These are phyloP conservation scores for Coemansia umbellata DNA, from an alignment of 192 early-diverging fungal genomes.

Conservation along the genomic window DNA sequence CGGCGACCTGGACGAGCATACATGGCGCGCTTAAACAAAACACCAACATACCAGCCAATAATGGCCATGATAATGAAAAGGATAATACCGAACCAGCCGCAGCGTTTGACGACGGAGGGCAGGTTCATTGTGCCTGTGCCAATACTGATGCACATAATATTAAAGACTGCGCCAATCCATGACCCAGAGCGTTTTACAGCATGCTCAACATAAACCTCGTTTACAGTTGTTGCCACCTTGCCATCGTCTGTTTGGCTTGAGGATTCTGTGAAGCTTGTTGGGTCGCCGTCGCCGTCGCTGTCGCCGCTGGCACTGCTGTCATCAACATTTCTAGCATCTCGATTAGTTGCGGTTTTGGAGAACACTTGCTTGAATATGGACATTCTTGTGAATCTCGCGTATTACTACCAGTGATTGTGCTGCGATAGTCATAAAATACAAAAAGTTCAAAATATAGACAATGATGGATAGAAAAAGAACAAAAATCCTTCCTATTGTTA, in stretches of 20 bases:
- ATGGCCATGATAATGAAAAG: constrained; percentile 66
- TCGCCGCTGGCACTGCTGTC: not conserved
- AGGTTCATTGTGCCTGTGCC: constrained; percentile 80
- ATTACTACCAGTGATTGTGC: too few species aligned
- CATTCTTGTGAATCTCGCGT: too few species aligned
- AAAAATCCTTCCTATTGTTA: too few species aligned
- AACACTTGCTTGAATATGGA: not conserved
- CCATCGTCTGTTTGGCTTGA: constrained; percentile 3
- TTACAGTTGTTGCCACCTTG: not conserved
- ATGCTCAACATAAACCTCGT: constrained; percentile 26
- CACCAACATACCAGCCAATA: constrained; percentile 72
- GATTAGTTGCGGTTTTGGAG: not conserved
- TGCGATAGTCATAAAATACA: too few species aligned
- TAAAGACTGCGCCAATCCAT: constrained; percentile 57
- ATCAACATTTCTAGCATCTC: too few species aligned
- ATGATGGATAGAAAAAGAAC: too few species aligned
- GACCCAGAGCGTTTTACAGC: constrained; percentile 49
- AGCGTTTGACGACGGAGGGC: constrained; percentile 66
- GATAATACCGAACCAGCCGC: constrained; percentile 75
- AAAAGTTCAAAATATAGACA: too few species aligned
- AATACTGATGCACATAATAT: constrained; percentile 70
- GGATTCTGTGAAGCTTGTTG: not conserved
- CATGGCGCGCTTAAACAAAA: constrained; percentile 65
- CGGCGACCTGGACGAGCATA: constrained; percentile 64
- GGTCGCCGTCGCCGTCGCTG: not conserved